A percentile compares a stretch with the other conserved stretches of the same genome.
Evolutionary conservation across 352 stramenopile species (phyloP).

Genomic region (Phytophthora europaea): DNA sequence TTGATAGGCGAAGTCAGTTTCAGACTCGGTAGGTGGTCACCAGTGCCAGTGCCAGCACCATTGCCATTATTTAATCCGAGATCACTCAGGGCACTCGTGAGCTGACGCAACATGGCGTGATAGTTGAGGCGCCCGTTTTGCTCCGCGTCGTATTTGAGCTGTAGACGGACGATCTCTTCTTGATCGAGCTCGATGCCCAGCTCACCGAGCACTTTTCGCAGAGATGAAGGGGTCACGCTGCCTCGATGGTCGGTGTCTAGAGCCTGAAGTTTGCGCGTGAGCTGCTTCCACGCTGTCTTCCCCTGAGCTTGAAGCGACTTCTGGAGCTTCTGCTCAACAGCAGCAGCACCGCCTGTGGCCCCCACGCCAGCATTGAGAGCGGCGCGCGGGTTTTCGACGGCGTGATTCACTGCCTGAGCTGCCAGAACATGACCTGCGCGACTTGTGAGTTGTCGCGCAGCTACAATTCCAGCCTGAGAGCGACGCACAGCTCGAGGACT

Average conservation of each 20-base stretch:
- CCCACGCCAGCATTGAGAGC: conserved; percentile 47
- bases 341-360: conserved; percentile 38
- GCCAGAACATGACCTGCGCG: conserved; percentile 49
- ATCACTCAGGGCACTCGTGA: conserved; percentile 69
- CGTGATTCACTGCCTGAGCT: conserved; percentile 46
- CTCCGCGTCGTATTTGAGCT: conserved; percentile 82
- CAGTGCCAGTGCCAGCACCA: conserved; percentile 5
- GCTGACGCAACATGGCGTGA: conserved; percentile 65
- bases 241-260: conserved; percentile 68
- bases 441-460: conserved; percentile 35
- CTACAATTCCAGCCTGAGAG: conserved; percentile 26
- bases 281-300: conserved; percentile 67
- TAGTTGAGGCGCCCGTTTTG: conserved; percentile 79
- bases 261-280: conserved; percentile 67
- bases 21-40: conserved; percentile 42
- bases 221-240: conserved; percentile 51
- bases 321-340: conserved; percentile 76
- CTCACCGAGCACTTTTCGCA: conserved; percentile 74
- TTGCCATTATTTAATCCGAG: conserved; percentile 10
- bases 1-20: conserved; percentile 26
- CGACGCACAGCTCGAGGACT: conserved; percentile 58
- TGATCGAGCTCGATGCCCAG: conserved; percentile 60
- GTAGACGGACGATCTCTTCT: conserved; percentile 73
- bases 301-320: conserved; percentile 57
- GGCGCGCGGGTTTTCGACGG: conserved; percentile 34